Base-by-base conservation (phyloP, 1,284 basidiomycete species). In the Microbotryomycetes sp. region DNA sequence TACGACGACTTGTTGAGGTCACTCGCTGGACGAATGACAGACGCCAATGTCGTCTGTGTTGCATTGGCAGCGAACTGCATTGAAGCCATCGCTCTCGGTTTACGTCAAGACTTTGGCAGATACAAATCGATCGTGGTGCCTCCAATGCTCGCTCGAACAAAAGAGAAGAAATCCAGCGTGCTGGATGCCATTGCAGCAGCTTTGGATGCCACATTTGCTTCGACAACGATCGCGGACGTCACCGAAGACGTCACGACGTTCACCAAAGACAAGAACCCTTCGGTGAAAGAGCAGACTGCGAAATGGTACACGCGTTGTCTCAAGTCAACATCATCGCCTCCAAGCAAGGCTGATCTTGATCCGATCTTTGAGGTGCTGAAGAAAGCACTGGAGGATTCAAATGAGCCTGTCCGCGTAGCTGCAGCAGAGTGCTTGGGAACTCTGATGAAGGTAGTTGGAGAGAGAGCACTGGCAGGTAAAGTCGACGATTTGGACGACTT, bases 371-470 rank as follows among this genome's bases (percentile, higher is more conserved):
- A 94, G 65, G 80, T 84, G 2, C 81, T 97, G 6, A 84, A 88
- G 4, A 74, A 78, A 1, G 81, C 94, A 3, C 81, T 97, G 25
- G 88, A 89, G 74, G 96, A 99, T 75, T 84, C 89, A 9, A 87
- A 86, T 61, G 93, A 92, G 73, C 89, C 90, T 30, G 92, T 96
- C 25, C 84, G 96, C 54, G 88, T 88, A 63, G 89, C 93, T 60
- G 90, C 92, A 19, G 92, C 92, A 0, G 82, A 83, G 42, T 89
- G 87, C 70, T 80, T 98, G 31, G 96, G 94, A 9, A 88, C 86
- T 0, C 78, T 98, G 68, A 94, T 96, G 89, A 97, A 92, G 80
- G 92, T 98, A 81, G 84, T 98, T 15, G 96, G 96, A 26, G 94
- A 98, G 75, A 81, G 96, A 29, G 86, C 89, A 14, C 82, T 99